Conservation (phyloP, 2,329 filamentous ascomycete species). For the Dothidotthia symphoricarpi region DNA sequence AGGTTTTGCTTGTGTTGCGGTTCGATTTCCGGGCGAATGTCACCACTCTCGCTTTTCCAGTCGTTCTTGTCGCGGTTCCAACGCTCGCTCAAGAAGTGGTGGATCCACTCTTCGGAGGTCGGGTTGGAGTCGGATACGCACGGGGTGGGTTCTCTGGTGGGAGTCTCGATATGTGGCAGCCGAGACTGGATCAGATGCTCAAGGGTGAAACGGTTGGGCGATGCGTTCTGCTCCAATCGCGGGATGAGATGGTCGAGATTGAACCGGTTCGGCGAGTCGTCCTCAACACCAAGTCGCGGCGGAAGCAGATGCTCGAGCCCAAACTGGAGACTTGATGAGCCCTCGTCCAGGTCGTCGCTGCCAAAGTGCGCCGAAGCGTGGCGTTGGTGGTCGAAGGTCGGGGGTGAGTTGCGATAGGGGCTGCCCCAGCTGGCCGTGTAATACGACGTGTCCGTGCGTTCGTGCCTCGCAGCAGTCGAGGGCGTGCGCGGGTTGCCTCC, state of each 20-base stretch:
- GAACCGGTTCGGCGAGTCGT: conserved; percentile 37
- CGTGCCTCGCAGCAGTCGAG: conserved; percentile 35
- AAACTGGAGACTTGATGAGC: conserved; percentile 38
- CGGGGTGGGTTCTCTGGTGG: conserved; percentile 27
- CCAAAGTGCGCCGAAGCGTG: conserved; percentile 30
- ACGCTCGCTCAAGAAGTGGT: conserved; percentile 74
- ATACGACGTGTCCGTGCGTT: conserved; percentile 51
- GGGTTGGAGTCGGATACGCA: conserved; percentile 36
- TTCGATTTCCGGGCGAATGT: conserved; percentile 61
- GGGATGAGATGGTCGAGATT: conserved; percentile 43
- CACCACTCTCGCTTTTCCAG: conserved; percentile 75
- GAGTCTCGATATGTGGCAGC: conserved; percentile 30
- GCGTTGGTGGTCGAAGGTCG: conserved; percentile 34
- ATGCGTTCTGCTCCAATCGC: conserved; percentile 31
- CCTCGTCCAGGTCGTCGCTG: conserved; percentile 43
- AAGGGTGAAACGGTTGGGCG: conserved; percentile 39
- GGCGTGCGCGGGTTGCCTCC: conserved; percentile 37
- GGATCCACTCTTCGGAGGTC: conserved; percentile 80
- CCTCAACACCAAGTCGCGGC: conserved; percentile 31
- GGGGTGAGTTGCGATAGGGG: conserved; percentile 71
- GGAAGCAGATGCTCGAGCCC: conserved; percentile 43
- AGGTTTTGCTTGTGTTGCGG: conserved; percentile 17
- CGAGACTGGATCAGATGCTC: conserved; percentile 43
- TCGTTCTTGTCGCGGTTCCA: conserved; percentile 68
- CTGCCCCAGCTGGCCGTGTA: conserved; percentile 88